These are phyloP conservation scores for Poa pratensis DNA, from an alignment of 176 grass and related monocot species.

Conservation along the genomic window DNA sequence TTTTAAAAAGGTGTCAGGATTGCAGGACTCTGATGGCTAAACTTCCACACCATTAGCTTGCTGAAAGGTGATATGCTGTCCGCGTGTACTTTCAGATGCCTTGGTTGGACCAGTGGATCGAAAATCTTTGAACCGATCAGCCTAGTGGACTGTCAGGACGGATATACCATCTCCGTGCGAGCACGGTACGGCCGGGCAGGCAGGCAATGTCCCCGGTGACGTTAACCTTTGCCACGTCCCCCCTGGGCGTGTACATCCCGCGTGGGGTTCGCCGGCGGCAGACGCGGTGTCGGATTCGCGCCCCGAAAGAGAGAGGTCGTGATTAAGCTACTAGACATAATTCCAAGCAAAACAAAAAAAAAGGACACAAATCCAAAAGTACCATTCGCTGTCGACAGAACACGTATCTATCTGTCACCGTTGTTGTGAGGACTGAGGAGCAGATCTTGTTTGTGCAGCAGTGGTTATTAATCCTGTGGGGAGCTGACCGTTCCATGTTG, in stretches of 20 bases:
- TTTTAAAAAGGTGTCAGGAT: not conserved
- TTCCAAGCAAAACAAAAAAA: not conserved
- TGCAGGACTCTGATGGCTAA: not conserved
- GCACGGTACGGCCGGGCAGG: not conserved
- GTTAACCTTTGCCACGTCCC: not conserved
- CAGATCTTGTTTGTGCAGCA: not conserved
- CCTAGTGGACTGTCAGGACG: too few relatives aligned
- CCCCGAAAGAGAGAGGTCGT: not conserved
- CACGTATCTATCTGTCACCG: not conserved
- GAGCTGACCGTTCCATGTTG: not conserved
- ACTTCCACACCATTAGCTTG: not conserved
- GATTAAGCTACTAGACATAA: not conserved
- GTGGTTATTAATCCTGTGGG: not conserved
- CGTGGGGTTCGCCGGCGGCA: constrained; percentile 4
- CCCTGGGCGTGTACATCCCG: constrained; percentile 23
- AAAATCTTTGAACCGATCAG: not conserved
- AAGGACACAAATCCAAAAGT: not conserved
- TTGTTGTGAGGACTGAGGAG: not conserved
- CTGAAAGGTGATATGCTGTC: not conserved
- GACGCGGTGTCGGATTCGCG: not conserved
- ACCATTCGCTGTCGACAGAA: not conserved
- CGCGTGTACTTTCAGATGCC: not conserved
- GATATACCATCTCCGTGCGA: not conserved
- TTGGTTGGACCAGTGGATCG: not conserved
- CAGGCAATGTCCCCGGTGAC: not conserved